phyloP scores from a whole-genome alignment of 805 yeast species.

The Starmera dryadoides region DNA sequence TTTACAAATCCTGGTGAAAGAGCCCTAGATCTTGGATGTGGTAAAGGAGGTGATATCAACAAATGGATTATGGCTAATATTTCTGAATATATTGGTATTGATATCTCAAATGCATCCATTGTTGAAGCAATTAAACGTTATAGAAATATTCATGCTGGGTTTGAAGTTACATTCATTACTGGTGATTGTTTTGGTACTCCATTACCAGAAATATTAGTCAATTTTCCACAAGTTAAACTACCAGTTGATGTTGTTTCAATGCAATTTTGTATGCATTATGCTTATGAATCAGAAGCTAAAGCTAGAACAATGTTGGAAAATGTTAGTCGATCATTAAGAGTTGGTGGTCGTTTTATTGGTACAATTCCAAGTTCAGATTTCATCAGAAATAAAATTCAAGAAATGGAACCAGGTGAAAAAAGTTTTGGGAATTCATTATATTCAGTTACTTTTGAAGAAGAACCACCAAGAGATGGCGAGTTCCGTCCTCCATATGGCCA shows the following conservation, averaged over 20 bases:
- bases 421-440: slow-evolving; percentile 85
- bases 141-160: slow-evolving; percentile 46
- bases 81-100: slow-evolving; percentile 81
- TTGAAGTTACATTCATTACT: slow-evolving; percentile 78
- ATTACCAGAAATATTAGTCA: slow-evolving; percentile 57
- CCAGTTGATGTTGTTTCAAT: slow-evolving; percentile 86
- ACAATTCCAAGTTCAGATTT: slow-evolving; percentile 91
- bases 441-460: slow-evolving; percentile 71
- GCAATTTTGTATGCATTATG: slow-evolving; percentile 93
- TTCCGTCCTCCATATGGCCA: slow-evolving; percentile 79
- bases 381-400: slow-evolving; percentile 58
- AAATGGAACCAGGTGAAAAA: slow-evolving; percentile 42
- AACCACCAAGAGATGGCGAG: slow-evolving; percentile 68
- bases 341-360: slow-evolving; percentile 88
- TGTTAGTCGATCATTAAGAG: slow-evolving; percentile 63
- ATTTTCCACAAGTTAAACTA: slow-evolving; percentile 58
- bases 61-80: slow-evolving; percentile 77
- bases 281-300: slow-evolving; percentile 79
- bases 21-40: slow-evolving; percentile 88
- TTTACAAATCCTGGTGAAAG: slow-evolving; percentile 46
- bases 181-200: slow-evolving; percentile 84
- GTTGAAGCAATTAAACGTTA: slow-evolving; percentile 78
- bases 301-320: slow-evolving; percentile 69
- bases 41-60: slow-evolving; percentile 95
- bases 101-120: slow-evolving; percentile 83